Evolutionary conservation across 225 moss, liverwort and hornwort genomes (phyloP), one percentile per base, ranked within the genome.

Genomic region (Rhytidiadelphus loreus): DNA sequence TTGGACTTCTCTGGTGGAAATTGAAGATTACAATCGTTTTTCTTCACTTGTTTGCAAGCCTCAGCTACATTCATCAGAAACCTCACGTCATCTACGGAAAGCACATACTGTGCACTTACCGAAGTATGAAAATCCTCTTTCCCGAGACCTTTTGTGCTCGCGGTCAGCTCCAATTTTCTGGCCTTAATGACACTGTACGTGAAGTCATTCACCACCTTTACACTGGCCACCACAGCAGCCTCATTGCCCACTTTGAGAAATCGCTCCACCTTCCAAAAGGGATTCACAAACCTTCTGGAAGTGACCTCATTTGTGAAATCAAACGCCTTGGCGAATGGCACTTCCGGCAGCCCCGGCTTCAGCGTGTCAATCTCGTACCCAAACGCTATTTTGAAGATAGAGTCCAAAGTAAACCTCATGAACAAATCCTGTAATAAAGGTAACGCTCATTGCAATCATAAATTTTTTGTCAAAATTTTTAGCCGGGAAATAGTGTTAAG

Each of bases 311-410:
- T 98, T 3, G 95, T 92, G 64, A 84, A 85, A 50, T 98, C 98
- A 37, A 98, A 97, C 19, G 98, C 95, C 58, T 90, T 93, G 37
- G 97, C 96, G 50, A 97, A 98, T 22, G 97, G 95, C 62, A 96
- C 75, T 28, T 85, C 91, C 8, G 95, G 96, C 18, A 96, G 91
- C 13, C 43, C 83, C 5, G 98, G 94, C 59, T 93, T 88, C 39
- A 98, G 80, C 23, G 90, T 91, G 15, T 93, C 96, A 39, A 98
- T 93, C 53, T 97, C 95, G 65, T 93, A 94, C 18, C 97, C 98
- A 55, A 98, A 98, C 22, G 97, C 94, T 43, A 98, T 89, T 89
- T 95, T 98, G 87, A 96, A 96, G 64, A 96, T 97, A 7, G 97
- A 94, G 77, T 98, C 96, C 83, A 98, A 81, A 24, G 98, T 98